Evolutionary conservation across 768 basidiomycete species (phyloP).

Genomic region (Xerocomellus intermedius): DNA sequence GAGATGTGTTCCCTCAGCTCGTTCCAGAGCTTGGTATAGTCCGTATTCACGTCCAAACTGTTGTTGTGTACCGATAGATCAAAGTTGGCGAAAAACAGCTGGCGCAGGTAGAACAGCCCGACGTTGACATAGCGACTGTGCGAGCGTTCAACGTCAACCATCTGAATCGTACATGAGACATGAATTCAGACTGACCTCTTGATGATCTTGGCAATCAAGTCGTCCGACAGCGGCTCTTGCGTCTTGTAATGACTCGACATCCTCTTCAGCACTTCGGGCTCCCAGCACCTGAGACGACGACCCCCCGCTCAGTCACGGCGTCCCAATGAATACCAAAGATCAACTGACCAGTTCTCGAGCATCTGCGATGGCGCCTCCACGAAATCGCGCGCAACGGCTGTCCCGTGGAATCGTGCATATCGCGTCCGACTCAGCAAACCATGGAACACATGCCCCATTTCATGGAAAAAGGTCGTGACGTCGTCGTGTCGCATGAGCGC

Average conservation of each 20-base stretch:
- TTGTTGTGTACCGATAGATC: conserved; percentile 27
- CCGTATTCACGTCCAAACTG: conserved; percentile 49
- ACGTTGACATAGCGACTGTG: conserved; percentile 73
- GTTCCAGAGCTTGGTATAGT: conserved; percentile 83
- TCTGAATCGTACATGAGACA: not conserved
- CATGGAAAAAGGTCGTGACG: conserved; percentile 90
- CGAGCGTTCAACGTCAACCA: not conserved
- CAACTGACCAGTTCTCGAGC: conserved; percentile 80
- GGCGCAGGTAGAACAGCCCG: conserved; percentile 66
- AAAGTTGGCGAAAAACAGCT: conserved; percentile 68
- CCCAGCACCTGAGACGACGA: conserved; percentile 63
- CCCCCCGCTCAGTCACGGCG: not conserved
- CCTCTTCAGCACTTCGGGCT: conserved; percentile 67
- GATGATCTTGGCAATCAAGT: conserved; percentile 73
- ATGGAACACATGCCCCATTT: conserved; percentile 79
- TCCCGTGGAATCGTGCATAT: conserved; percentile 81
- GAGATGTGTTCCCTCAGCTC: conserved; percentile 66
- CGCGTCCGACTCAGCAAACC: conserved; percentile 67
- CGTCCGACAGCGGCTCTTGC: conserved; percentile 64
- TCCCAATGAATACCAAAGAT: not conserved
- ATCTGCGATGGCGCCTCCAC: conserved; percentile 92
- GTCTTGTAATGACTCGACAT: conserved; percentile 83
- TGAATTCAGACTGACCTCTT: conserved; percentile 50
- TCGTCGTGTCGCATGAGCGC: conserved; percentile 87
- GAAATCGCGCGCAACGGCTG: conserved; percentile 75